These are phyloP conservation scores for Colletotrichum caudatum DNA, from an alignment of 2,329 filamentous ascomycete genomes.

Conservation along the genomic window DNA sequence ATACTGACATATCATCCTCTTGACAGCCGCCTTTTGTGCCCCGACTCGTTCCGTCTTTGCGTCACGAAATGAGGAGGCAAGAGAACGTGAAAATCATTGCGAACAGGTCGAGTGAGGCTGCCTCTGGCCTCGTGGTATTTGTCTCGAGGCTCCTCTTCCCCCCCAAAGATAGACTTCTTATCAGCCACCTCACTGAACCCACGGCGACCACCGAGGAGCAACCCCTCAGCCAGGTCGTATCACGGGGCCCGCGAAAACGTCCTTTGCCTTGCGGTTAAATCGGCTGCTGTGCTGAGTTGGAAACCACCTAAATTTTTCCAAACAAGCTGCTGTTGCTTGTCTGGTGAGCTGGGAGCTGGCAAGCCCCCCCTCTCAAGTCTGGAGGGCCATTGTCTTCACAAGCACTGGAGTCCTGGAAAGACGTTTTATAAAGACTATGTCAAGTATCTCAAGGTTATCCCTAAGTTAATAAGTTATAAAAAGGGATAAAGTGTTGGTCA, in stretches of 20 bases:
- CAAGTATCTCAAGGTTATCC: background rate
- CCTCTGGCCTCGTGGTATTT: too few species aligned
- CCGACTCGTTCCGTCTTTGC: too few species aligned
- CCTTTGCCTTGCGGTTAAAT: background rate
- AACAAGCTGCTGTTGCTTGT: too few species aligned
- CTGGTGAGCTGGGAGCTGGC: background rate
- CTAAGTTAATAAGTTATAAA: background rate
- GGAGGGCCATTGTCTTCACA: background rate
- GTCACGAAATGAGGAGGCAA: too few species aligned
- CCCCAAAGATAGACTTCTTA: background rate
- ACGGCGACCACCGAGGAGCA: conserved; percentile 7
- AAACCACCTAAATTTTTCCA: too few species aligned
- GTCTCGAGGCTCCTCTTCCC: too few species aligned
- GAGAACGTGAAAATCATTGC: too few species aligned
- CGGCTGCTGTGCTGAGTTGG: too few species aligned
- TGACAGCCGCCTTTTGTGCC: too few species aligned
- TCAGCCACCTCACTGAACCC: conserved; percentile 15
- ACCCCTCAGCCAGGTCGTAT: background rate
- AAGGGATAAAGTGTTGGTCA: background rate
- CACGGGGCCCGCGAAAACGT: conserved; percentile 12
- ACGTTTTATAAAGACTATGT: background rate
- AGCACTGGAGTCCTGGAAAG: background rate
- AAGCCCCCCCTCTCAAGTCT: too few species aligned
- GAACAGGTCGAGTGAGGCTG: background rate
- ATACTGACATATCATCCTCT: too few species aligned